Conservation (phyloP, 2,329 filamentous ascomycete genomes). For the Apiospora hydei region DNA sequence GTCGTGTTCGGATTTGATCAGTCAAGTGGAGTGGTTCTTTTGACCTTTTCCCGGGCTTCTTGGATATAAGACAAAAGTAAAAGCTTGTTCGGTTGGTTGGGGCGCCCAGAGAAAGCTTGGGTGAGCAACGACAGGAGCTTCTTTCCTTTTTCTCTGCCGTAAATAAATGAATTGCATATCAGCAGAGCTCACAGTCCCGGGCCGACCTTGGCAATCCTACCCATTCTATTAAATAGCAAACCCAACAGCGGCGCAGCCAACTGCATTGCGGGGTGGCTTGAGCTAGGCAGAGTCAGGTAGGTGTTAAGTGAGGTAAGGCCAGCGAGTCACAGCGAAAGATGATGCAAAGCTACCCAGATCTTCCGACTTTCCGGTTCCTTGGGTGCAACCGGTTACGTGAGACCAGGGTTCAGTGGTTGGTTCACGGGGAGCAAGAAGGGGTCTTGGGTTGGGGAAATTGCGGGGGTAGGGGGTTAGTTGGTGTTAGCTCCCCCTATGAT, state of each 20-base stretch:
- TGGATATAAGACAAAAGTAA: not conserved
- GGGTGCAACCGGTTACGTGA: not conserved
- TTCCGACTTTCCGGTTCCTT: constrained; percentile 11
- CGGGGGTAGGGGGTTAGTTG: not conserved
- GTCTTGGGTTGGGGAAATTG: not conserved
- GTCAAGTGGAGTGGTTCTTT: not conserved
- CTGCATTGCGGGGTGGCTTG: constrained; percentile 2
- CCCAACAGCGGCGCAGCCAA: not conserved
- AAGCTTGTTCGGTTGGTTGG: not conserved
- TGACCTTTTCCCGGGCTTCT: not conserved
- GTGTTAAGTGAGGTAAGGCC: not conserved
- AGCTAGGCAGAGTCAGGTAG: constrained; percentile 15
- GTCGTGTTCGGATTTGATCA: not conserved
- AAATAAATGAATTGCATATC: not conserved
- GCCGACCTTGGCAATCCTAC: not conserved
- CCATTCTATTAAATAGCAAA: not conserved
- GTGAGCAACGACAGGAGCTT: not conserved
- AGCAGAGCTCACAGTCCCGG: not conserved
- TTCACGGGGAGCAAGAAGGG: not conserved
- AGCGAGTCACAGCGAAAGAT: not conserved
- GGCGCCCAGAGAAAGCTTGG: constrained; percentile 11
- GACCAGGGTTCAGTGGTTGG: not conserved
- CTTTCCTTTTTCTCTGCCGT: not conserved
- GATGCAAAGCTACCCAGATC: not conserved
- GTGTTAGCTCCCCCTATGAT: not conserved